phyloP scores from a whole-genome alignment of 2,329 filamentous ascomycete genomes.

The Penicillium sumatraense region DNA sequence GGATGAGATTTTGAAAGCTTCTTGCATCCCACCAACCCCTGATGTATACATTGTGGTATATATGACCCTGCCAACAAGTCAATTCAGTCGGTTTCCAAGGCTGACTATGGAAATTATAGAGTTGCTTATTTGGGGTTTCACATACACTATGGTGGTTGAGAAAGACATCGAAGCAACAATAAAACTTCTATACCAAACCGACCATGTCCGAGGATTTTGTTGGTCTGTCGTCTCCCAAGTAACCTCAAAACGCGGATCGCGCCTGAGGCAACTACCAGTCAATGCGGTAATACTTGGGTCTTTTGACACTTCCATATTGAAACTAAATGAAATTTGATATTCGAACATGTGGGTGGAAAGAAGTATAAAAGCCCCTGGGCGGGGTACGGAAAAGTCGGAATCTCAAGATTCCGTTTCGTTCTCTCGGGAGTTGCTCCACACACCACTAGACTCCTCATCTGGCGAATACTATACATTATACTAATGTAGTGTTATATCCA shows the following conservation, averaged over 20 bases:
- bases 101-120: neutral
- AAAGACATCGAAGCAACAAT: conserved; percentile 25
- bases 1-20: conserved; percentile 61
- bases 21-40: conserved; percentile 67
- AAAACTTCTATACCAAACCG: conserved; percentile 25
- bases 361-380: conserved; percentile 9
- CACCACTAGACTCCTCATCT: too few relatives aligned
- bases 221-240: conserved; percentile 15
- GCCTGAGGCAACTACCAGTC: neutral
- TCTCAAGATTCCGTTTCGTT: conserved; percentile 19
- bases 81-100: neutral
- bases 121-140: neutral
- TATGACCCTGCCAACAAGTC: conserved; percentile 49
- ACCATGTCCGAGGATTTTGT: conserved; percentile 21
- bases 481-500: too few relatives aligned
- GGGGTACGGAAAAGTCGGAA: conserved; percentile 14
- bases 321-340: neutral
- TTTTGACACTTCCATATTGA: conserved; percentile 3
- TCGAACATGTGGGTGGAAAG: neutral
- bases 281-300: neutral
- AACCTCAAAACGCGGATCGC: conserved; percentile 19
- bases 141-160: conserved; percentile 21
- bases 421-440: too few relatives aligned
- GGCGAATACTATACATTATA: too few relatives aligned
- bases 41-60: conserved; percentile 75